Evolutionary conservation across 2,329 filamentous ascomycete genomes (phyloP).

Genomic region (Hymenoscyphus scutula): DNA sequence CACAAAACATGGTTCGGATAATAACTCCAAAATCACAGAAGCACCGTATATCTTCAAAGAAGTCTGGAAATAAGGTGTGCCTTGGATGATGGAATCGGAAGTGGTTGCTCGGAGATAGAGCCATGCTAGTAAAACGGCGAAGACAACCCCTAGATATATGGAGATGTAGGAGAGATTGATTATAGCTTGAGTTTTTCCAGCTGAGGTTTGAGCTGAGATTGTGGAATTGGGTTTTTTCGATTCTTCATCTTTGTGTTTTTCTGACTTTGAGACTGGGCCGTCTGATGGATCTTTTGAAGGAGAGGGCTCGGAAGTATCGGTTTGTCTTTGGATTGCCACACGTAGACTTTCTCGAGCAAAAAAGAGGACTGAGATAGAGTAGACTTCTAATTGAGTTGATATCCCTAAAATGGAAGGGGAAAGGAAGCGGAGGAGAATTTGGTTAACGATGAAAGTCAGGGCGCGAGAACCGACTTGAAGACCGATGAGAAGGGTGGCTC

Average conservation of each 20-base stretch:
- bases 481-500: constrained; percentile 61
- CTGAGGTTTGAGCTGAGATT: constrained; percentile 29
- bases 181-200: constrained; percentile 64
- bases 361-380: constrained; percentile 88
- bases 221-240: constrained; percentile 24
- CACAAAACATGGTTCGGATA: constrained; percentile 86
- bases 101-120: constrained; percentile 61
- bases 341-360: constrained; percentile 90
- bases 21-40: constrained; percentile 68
- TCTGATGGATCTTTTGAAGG: constrained; percentile 1
- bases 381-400: constrained; percentile 87
- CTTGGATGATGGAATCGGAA: constrained; percentile 46
- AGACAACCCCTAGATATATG: constrained; percentile 62
- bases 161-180: constrained; percentile 87
- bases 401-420: constrained; percentile 83
- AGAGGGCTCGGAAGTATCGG: constrained; percentile 31
- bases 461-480: constrained; percentile 85
- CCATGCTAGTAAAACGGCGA: constrained; percentile 62
- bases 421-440: constrained; percentile 82
- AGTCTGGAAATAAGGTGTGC: constrained; percentile 60
- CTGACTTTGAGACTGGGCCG: constrained; percentile 6
- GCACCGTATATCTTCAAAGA: constrained; percentile 55
- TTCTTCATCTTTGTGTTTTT: constrained; percentile 21
- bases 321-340: constrained; percentile 83
- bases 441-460: constrained; percentile 88